A percentile compares a stretch with the other conserved stretches of the same genome.
Conservation (phyloP, 1,284 basidiomycete genomes). For the Laetiporus sulphureus region DNA sequence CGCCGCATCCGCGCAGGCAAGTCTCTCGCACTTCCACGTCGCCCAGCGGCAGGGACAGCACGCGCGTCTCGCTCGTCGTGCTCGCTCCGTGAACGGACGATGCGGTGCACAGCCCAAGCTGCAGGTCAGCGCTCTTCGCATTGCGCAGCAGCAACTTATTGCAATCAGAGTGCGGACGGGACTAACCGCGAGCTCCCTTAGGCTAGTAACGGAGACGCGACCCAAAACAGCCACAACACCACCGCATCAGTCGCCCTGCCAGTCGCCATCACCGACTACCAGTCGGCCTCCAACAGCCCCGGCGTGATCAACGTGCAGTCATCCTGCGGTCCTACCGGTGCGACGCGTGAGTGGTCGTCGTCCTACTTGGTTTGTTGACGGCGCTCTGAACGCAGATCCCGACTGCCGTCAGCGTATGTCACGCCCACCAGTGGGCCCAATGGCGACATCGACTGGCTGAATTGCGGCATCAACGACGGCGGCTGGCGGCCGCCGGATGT, state of each 20-base stretch:
- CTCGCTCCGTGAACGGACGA: slow-evolving; percentile 2
- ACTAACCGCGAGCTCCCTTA: too few species aligned
- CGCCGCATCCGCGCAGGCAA: slow-evolving; percentile 29
- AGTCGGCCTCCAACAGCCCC: not conserved
- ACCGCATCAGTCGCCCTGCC: too few species aligned
- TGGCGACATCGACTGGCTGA: slow-evolving; percentile 70
- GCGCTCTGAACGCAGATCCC: too few species aligned
- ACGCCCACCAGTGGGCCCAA: slow-evolving; percentile 60
- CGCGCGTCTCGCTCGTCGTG: slow-evolving; percentile 4
- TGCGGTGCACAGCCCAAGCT: not conserved
- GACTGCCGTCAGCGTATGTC: slow-evolving; percentile 34
- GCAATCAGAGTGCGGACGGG: not conserved
- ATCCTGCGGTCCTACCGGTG: slow-evolving; percentile 21
- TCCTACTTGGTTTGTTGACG: not conserved
- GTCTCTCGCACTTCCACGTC: slow-evolving; percentile 29
- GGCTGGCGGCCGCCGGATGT: slow-evolving; percentile 66
- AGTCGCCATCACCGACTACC: too few species aligned
- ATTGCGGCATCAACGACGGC: slow-evolving; percentile 59
- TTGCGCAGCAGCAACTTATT: not conserved
- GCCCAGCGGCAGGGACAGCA: slow-evolving; percentile 22
- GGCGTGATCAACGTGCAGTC: slow-evolving; percentile 20
- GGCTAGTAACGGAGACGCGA: too few species aligned
- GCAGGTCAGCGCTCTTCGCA: not conserved
- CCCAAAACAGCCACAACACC: too few species aligned
- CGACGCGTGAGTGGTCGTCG: slow-evolving; percentile 18